Evolutionary conservation across 1,139 yeast genomes (phyloP).

Genomic region (Geotrichum reessii): DNA sequence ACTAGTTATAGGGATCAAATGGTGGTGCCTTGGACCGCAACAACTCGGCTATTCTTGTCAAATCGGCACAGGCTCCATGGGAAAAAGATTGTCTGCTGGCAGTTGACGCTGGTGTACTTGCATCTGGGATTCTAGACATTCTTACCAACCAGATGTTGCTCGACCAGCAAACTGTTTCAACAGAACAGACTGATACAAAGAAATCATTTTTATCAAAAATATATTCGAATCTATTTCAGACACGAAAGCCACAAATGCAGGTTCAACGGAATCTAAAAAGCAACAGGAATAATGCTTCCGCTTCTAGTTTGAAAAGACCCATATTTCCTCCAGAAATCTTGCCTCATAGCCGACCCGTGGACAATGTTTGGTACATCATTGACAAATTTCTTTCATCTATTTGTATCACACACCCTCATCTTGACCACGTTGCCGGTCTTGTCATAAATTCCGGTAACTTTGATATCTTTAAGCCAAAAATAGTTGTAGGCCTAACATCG

Average conservation of each 20-base stretch:
- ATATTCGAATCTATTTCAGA: constrained; percentile 7
- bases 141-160: constrained; percentile 31
- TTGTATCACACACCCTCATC: constrained; percentile 74
- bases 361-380: constrained; percentile 37
- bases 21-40: constrained; percentile 31
- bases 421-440: constrained; percentile 71
- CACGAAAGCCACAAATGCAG: constrained; percentile 5
- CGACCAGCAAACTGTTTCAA: background rate
- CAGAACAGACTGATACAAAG: background rate
- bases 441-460: constrained; percentile 67
- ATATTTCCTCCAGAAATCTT: constrained; percentile 20
- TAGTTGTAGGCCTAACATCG: constrained; percentile 48
- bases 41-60: constrained; percentile 49
- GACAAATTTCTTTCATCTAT: constrained; percentile 38
- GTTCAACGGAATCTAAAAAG: constrained; percentile 6
- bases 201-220: background rate
- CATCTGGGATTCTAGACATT: constrained; percentile 52
- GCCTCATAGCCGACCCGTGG: constrained; percentile 28
- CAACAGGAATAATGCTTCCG: background rate
- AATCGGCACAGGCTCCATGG: constrained; percentile 46
- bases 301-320: background rate
- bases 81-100: constrained; percentile 42
- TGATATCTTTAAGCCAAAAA: constrained; percentile 36
- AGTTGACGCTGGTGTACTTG: constrained; percentile 77
- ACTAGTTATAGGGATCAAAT: constrained; percentile 14